Percentiles rank a stretch among this genome's conserved stretches.
Conservation (phyloP, 2,329 filamentous ascomycete species). For the Aspergillus fructus region DNA sequence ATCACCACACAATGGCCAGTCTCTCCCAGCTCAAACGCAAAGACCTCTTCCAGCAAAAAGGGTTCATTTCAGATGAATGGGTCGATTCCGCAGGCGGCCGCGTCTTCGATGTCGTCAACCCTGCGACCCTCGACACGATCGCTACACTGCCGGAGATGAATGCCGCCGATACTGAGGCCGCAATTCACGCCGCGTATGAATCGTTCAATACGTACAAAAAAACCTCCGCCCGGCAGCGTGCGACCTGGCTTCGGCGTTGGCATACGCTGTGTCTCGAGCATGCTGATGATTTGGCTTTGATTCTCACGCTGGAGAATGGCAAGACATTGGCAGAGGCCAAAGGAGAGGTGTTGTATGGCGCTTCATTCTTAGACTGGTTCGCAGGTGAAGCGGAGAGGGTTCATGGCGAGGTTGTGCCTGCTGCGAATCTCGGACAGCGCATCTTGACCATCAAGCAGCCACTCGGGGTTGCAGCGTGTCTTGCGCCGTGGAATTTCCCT, state of each 20-base stretch:
- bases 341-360: slow-evolving; percentile 50
- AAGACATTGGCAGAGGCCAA: slow-evolving; percentile 54
- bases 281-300: slow-evolving; percentile 49
- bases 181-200: slow-evolving; percentile 4
- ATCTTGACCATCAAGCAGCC: slow-evolving; percentile 78
- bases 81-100: slow-evolving; percentile 5
- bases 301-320: slow-evolving; percentile 62
- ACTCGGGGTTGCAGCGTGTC: slow-evolving; percentile 77
- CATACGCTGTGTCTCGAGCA: slow-evolving; percentile 56
- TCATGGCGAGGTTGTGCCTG: slow-evolving; percentile 56
- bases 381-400: slow-evolving; percentile 50
- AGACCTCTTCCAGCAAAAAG: slow-evolving; percentile 26
- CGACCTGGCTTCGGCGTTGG: slow-evolving; percentile 50
- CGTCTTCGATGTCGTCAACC: slow-evolving; percentile 10
- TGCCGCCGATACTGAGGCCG: slow-evolving; percentile 3
- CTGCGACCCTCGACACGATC: slow-evolving; percentile 7
- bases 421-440: slow-evolving; percentile 59
- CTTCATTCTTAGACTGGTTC: slow-evolving; percentile 54
- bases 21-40: slow-evolving; percentile 18
- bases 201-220: slow-evolving; percentile 6
- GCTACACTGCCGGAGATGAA: slow-evolving; percentile 10
- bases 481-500: slow-evolving; percentile 89
- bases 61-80: slow-evolving; percentile 20
- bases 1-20: no score
- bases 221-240: slow-evolving; percentile 5